phyloP scores from a whole-genome alignment of 257 asterid genomes.

The Solanum tarapatanum region DNA sequence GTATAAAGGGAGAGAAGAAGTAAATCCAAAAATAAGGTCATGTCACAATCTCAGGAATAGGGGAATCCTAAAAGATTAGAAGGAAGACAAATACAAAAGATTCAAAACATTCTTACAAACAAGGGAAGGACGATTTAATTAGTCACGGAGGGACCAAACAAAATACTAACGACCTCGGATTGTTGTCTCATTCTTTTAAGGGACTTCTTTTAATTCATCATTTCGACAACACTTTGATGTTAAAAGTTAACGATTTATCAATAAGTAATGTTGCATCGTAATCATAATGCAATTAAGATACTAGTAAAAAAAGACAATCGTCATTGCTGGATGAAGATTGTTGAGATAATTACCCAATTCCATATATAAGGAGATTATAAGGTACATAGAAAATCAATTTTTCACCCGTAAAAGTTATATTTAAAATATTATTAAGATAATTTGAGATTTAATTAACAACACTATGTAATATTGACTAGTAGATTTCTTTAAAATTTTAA shows the following conservation, averaged over 20 bases:
- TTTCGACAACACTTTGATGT: not conserved
- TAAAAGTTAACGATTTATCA: not conserved
- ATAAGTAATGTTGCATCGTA: not conserved
- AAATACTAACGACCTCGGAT: not conserved
- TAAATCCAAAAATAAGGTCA: not conserved
- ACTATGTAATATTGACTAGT: not conserved
- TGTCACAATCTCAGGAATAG: not conserved
- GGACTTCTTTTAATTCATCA: not conserved
- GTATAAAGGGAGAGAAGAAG: not conserved
- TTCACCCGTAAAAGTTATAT: too few species aligned
- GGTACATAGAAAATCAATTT: not conserved
- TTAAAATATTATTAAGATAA: not conserved
- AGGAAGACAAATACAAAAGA: not conserved
- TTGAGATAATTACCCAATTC: not conserved
- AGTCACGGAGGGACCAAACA: not conserved
- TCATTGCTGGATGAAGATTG: not conserved
- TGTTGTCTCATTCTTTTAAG: not conserved
- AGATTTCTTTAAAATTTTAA: not conserved
- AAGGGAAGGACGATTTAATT: not conserved
- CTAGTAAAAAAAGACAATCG: not conserved
- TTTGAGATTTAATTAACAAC: too few species aligned
- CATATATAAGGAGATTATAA: not conserved
- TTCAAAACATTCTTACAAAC: not conserved
- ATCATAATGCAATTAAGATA: too few species aligned
- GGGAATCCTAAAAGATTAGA: not conserved